Evolutionary conservation across 768 basidiomycete species (phyloP), one percentile per base, ranked within the genome.

Genomic region (Mycena epipterygia): DNA sequence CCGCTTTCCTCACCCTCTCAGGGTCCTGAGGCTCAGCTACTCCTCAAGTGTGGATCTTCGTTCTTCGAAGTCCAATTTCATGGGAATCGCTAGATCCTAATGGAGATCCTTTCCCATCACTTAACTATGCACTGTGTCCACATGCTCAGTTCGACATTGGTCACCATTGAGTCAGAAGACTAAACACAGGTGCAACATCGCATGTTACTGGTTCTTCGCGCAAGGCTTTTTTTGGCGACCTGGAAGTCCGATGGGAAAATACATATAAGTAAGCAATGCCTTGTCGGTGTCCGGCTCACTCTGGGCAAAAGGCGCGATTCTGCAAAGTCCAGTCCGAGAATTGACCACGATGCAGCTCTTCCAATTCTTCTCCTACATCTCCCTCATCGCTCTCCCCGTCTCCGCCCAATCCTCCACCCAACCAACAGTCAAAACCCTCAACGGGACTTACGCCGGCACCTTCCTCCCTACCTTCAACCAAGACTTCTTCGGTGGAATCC

Each of bases 401-500:
- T 64, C 63, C 41, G 63, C 52, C 52, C 63, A 64, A 46, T 64
- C 63, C 41, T 64, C 63, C 53, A 56, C 63, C 63, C 63, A 64
- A 64, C 63, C 63, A 46, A 64, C 53, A 64, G 53, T 64, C 52
- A 64, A 64, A 64, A 64, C 63, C 52, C 63, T 64, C 13, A 64
- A 64, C 42, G 63, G 63, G 41, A 64, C 63, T 16, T 64, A 64
- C 63, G 63, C 52, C 63, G 63, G 63, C 63, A 64, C 63, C 63
- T 64, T 64, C 41, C 63, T 64, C 63, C 63, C 63, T 44, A 64
- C 63, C 52, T 64, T 64, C 52, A 64, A 64, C 41, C 63, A 64
- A 64, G 63, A 64, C 63, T 64, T 64, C 53, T 64, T 64, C 53
- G 63, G 63, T 1, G 63, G 63, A 64, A 64, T 64, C 51, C 63